Base-by-base conservation (phyloP, 371 early-diverging fungal genomes). In the Mortierella sp. region DNA sequence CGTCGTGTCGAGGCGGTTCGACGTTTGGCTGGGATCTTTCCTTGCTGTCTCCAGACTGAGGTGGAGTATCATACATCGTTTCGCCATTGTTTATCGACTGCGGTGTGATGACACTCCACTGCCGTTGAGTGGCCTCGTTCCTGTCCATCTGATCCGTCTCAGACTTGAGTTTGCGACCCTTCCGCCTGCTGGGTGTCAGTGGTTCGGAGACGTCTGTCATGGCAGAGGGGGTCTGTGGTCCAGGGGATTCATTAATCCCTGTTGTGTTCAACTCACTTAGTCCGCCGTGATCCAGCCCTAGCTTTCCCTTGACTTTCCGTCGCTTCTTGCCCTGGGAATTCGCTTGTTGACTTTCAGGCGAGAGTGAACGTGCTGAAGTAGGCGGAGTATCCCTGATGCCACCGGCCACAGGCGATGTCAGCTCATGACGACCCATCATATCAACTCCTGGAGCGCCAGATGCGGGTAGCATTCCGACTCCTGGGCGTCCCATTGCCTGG, bases 61-160 rank as follows among this genome's bases (percentile, higher is more conserved):
- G 55, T 28, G 27, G 7, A 21, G 23, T 10, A 28, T 38, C 38
- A 24, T 52, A 52, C 45, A 31, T 13, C 31, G 49, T 24, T 47
- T 64, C 63, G 26, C 47, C 30, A 42, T 64, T 38, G 18, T 52
- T 50, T 13, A 51, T 50, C 5, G 58, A 58, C 10, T 42, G 55
- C n/a, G 64, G 64, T 13, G 64, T 50, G 5, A 50, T 51, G 2
- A 56, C 56, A 49, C 34, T 60, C 64, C 64, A 64, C 14, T 51
- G 60, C 31, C 64, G 54, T 3, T 48, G 49, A 30, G 48, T 19
- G 2, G 53, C 55, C 12, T 54, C 54, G 45, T 30, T 61, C 30
- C 50, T 14, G 19, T 64, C 58, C 3, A 50, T 39, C 34, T 64
- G 41, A 30, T 64, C 68, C 34, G 42, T 24, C 2, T 58, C 64